Base-by-base conservation (phyloP, 129 eudicot genomes). In the Gnaphalium uliginosum region DNA sequence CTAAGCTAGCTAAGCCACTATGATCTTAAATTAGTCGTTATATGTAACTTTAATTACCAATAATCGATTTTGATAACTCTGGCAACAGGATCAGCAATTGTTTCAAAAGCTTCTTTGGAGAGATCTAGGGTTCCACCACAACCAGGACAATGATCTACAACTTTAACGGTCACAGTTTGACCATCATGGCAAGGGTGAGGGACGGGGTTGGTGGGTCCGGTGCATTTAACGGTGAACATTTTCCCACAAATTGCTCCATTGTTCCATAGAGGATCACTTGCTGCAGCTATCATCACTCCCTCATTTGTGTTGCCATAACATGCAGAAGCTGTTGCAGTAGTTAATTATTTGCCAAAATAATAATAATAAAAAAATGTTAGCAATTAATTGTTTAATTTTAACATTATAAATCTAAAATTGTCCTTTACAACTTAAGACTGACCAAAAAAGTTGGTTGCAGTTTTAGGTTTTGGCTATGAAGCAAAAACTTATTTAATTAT, bases 111-210 rank as follows among this genome's bases (percentile, higher is more conserved):
- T 83, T 86, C 87, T 73, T 65, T 58, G 9, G 90, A 86, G 48
- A 86, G 85, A 77, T 86, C 87, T 15, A 86, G 65, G n/a, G 85
- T 83, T 56, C 85, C 85, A 8, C 81, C 83, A 35, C 87, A 80
- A 48, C 76, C 73, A 0, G 85, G 90, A 35, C 83, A 85, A 19
- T 74, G 83, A 73, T 85, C 88, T 2, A 81, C 85, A 53, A 85
- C 15, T 64, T 75, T 73, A 0, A 81, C 88, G 4, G 32, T 65
- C 4, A 78, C 81, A 0, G 78, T 58, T 48, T 59, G 30, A 57
- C 83, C 78, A 1, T 68, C 80, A 54, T 30, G 1, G 74, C 85
- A 85, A 64, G 87, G 82, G 63, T 84, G 82, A 19, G 84, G 87
- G 8, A 70, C 32, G 0, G 77, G 78, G 70, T 81, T 81, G 13